phyloP scores from a whole-genome alignment of 768 basidiomycete species.

The Gloeostereum incarnatum region DNA sequence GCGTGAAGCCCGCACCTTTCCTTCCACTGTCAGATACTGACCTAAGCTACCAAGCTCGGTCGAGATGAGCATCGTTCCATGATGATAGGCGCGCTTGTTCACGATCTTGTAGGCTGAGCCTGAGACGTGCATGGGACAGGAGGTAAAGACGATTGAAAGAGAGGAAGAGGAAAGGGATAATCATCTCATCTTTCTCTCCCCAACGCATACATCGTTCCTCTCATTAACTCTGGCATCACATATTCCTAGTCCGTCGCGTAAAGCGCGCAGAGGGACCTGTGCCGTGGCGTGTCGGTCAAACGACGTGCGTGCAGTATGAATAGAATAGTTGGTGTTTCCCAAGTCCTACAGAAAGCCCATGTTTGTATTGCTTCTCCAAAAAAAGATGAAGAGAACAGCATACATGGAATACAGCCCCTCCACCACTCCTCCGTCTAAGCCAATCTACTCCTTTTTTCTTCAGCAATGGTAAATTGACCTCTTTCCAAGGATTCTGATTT shows the following conservation, averaged over 20 bases:
- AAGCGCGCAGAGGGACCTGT: slow-evolving; percentile 65
- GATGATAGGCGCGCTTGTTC: slow-evolving; percentile 87
- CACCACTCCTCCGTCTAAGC: slow-evolving; percentile 82
- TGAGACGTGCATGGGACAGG: slow-evolving; percentile 56
- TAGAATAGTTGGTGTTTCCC: slow-evolving; percentile 96
- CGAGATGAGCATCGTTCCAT: slow-evolving; percentile 96
- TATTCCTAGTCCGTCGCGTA: slow-evolving; percentile 64
- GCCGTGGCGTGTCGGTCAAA: slow-evolving; percentile 80
- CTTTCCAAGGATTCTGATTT: slow-evolving; percentile 99
- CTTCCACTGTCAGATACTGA: slow-evolving; percentile 45
- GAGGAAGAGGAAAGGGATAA: no score
- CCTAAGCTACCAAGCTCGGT: slow-evolving; percentile 67
- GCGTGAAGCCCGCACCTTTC: slow-evolving; percentile 36
- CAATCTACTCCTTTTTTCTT: slow-evolving; percentile 52
- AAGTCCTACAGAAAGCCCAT: slow-evolving; percentile 52
- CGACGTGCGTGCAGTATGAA: slow-evolving; percentile 72
- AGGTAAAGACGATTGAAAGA: slow-evolving; percentile 7
- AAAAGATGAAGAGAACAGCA: slow-evolving; percentile 16
- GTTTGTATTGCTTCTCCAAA: no score
- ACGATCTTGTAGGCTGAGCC: slow-evolving; percentile 98
- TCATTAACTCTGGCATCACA: slow-evolving; percentile 79
- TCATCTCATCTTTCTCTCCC: slow-evolving; percentile 85
- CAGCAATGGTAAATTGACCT: slow-evolving; percentile 69
- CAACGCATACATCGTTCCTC: slow-evolving; percentile 86
- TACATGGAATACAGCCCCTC: slow-evolving; percentile 96